Percentiles rank a stretch among this genome's conserved stretches.
Evolutionary conservation across 2,329 filamentous ascomycete genomes (phyloP).

Genomic region (Nigrospora oryzae): DNA sequence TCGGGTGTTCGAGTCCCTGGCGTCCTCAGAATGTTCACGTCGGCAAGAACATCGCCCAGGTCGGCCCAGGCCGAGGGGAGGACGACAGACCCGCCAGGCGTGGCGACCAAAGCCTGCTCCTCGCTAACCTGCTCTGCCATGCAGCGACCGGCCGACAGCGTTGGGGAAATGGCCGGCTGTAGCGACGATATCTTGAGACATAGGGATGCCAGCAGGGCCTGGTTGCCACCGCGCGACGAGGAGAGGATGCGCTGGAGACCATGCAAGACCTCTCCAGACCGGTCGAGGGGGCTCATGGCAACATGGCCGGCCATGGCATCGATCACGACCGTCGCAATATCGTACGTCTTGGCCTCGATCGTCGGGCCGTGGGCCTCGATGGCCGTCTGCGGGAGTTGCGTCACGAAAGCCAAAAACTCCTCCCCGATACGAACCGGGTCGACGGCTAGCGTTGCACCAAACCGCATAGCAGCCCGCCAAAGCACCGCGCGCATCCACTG

Average conservation of each 20-base stretch:
- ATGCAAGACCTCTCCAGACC: constrained; percentile 24
- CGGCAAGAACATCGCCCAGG: constrained; percentile 4
- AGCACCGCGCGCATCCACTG: constrained; percentile 43
- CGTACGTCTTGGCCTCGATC: constrained; percentile 38
- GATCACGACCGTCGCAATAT: constrained; percentile 35
- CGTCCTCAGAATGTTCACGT: constrained; percentile 1
- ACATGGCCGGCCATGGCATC: constrained; percentile 25
- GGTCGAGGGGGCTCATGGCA: constrained; percentile 9
- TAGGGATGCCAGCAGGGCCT: constrained; percentile 21
- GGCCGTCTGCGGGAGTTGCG: constrained; percentile 32
- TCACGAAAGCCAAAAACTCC: constrained; percentile 34
- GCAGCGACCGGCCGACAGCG: not conserved
- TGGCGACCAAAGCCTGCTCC: not conserved
- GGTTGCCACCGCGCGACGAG: constrained; percentile 32
- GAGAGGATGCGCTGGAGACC: constrained; percentile 29
- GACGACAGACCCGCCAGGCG: not conserved
- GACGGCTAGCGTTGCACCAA: constrained; percentile 16
- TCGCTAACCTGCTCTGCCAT: constrained; percentile 3
- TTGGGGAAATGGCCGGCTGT: not conserved
- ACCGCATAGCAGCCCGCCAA: constrained; percentile 30
- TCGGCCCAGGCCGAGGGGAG: constrained; percentile 6
- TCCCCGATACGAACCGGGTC: constrained; percentile 34
- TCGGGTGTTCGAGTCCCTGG: constrained; percentile 2
- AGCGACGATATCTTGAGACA: constrained; percentile 6
- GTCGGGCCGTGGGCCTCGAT: constrained; percentile 40